Base-by-base conservation (phyloP, 192 early-diverging fungal species). In the Rhizophagus clarus region DNA sequence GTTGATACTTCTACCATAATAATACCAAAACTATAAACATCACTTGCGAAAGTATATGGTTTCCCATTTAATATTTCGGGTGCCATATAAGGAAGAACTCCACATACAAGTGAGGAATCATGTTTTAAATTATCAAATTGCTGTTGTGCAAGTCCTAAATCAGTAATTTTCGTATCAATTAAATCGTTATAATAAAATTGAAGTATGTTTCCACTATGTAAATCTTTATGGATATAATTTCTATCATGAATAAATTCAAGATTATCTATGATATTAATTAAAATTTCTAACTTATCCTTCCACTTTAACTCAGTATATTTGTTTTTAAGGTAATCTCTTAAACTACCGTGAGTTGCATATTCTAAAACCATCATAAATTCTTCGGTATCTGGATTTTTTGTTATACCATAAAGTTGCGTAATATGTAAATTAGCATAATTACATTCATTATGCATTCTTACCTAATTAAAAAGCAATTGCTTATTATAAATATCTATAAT, bases 1-100 rank as follows among this genome's bases (percentile, higher is more conserved):
- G 81, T 81, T 31, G 85, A 79, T 24, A 86, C 29, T 32, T 86
- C 85, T 78, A 80, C 75, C 85, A 86, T 86, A 62, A 86, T 82
- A 62, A 83, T 81, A 9, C 82, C 82, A 4, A 86, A 72, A 76
- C 82, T 83, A 76, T 86, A 86, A 5, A 86, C 72, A 47, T 86
- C 85, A 4, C 82, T 80, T 76, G 79, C 82, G 10, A 64, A 69
- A 14, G 82, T 80, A 76, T 83, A 83, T 7, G 73, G 74, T 17
- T 80, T 28, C 10, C 81, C 83, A 40, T 68, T 68, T 28, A 83
- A 79, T 22, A 82, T 49, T 77, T 86, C 85, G 1, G 85, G 85
- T 2, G 85, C 82, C 26, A 86, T 80, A 32, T 86, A 86, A 20
- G 85, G 85, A 0, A 86, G 79, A 2, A 86, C 79, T 4, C 82